These are phyloP conservation scores for Penium margaritaceum DNA, from an alignment of 139 green algal species.

Conservation along the genomic window DNA sequence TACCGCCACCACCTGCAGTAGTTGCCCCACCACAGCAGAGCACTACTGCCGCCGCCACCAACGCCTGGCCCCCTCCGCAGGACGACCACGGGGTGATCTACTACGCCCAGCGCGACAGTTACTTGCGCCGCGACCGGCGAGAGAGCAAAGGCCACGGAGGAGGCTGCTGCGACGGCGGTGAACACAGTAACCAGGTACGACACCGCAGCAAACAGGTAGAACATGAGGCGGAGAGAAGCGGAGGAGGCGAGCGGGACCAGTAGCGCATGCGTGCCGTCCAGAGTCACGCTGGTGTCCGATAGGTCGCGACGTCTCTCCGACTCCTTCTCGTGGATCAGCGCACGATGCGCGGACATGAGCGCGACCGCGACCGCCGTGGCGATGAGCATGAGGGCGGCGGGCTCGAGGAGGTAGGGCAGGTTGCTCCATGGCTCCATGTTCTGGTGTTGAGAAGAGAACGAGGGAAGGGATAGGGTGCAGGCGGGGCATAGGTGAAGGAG, in stretches of 20 bases:
- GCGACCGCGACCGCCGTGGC: slow-evolving; percentile 33
- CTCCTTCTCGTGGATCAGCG: slow-evolving; percentile 25
- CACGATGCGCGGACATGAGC: slow-evolving; percentile 10
- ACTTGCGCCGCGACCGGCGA: slow-evolving; percentile 7
- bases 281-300: slow-evolving; percentile 13
- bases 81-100: too few species aligned
- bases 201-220: slow-evolving; percentile 43
- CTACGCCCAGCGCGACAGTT: not conserved
- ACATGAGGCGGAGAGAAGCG: slow-evolving; percentile 40
- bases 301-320: slow-evolving; percentile 24
- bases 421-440: slow-evolving; percentile 26
- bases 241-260: slow-evolving; percentile 37
- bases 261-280: slow-evolving; percentile 29
- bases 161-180: slow-evolving; percentile 17
- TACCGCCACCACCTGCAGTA: too few species aligned
- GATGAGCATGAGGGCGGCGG: slow-evolving; percentile 25
- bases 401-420: slow-evolving; percentile 42
- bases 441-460: too few species aligned
- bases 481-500: too few species aligned
- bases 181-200: slow-evolving; percentile 39
- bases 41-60: too few species aligned
- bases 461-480: too few species aligned
- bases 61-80: too few species aligned
- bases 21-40: too few species aligned
- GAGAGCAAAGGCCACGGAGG: slow-evolving; percentile 36